Base-by-base conservation (phyloP, 2,329 filamentous ascomycete species). In the Allantophomopsis cytisporea region DNA sequence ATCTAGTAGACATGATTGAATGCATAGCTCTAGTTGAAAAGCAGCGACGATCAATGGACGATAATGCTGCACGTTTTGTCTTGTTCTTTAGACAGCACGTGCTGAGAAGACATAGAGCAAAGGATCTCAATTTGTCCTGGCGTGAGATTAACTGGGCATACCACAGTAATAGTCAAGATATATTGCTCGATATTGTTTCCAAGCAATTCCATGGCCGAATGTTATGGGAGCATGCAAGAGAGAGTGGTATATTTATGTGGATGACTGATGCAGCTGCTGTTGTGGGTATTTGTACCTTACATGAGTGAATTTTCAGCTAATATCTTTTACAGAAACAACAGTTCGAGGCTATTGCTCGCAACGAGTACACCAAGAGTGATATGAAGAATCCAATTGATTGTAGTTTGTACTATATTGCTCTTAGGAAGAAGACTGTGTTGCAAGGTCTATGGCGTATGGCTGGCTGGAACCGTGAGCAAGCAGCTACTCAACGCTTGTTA, bases 231-330 rank as follows among this genome's bases (percentile, higher is more conserved):
- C 73, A 88, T 50, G 91, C 89, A 2, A 72, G 82, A 36, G 82
- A 93, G 54, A 85, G 82, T 47, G 91, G 91, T 10, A 70, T 96
- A 40, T 95, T 94, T 54, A 89, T 95, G 78, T 98, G 91, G 89
- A 69, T 98, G 46, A 75, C 77, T 1, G 88, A 95, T 57, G 60
- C 69, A 14, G 73, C 71, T 40, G 78, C 86, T 16, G 64, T 96
- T 55, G 85, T 91, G 68, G 59, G 78, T 28, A 10, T 28, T 28
- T 28, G 23, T 28, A 28, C 10, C 8, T 28, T 28, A 3, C 8
- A 8, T 28, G 23, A 3, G 3, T 28, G 23, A 28, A 28, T 10
- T 10, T 4, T 12, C 11, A 10, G 23, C 23, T 28, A 28, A 28
- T 10, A 6, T 28, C 7, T 10, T 28, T 28, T 28, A 37, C 49